A percentile compares a stretch with the other conserved stretches of the same genome.
Evolutionary conservation across 257 asterid genomes (phyloP).

Genomic region (Nicotiana undulata): DNA sequence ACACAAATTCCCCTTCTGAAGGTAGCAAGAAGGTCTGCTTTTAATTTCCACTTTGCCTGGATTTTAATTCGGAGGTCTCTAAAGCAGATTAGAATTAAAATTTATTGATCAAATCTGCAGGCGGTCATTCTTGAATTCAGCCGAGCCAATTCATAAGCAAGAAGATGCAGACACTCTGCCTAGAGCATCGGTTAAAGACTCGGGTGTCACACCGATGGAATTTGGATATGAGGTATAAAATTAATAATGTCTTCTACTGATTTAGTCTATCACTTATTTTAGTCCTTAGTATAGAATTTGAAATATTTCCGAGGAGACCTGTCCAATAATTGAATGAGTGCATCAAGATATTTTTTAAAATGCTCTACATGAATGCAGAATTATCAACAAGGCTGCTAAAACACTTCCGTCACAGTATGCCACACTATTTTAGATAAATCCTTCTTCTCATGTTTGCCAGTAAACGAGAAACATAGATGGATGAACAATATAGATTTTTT

Average conservation of each 20-base stretch:
- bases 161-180: slow-evolving; percentile 64
- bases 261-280: not conserved
- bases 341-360: not conserved
- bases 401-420: not conserved
- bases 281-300: not conserved
- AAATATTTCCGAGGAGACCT: not conserved
- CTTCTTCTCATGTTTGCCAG: not conserved
- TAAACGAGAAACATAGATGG: not conserved
- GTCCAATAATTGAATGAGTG: not conserved
- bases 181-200: slow-evolving; percentile 63
- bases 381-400: not conserved
- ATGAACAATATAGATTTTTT: not conserved
- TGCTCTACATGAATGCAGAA: not conserved
- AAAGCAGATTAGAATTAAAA: slow-evolving; percentile 4
- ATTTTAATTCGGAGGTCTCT: not conserved
- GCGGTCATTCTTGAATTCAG: slow-evolving; percentile 71
- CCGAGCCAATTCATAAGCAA: slow-evolving; percentile 59
- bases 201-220: slow-evolving; percentile 65
- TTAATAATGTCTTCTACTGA: not conserved
- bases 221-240: slow-evolving; percentile 76
- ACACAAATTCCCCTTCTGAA: slow-evolving; percentile 74
- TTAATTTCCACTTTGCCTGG: slow-evolving; percentile 15
- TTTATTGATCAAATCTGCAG: slow-evolving; percentile 28
- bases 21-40: slow-evolving; percentile 84
- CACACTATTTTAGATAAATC: not conserved